Evolutionary conservation across 352 stramenopile genomes (phyloP), one percentile per base, ranked within the genome.

Genomic region (Ophiocytium majus): DNA sequence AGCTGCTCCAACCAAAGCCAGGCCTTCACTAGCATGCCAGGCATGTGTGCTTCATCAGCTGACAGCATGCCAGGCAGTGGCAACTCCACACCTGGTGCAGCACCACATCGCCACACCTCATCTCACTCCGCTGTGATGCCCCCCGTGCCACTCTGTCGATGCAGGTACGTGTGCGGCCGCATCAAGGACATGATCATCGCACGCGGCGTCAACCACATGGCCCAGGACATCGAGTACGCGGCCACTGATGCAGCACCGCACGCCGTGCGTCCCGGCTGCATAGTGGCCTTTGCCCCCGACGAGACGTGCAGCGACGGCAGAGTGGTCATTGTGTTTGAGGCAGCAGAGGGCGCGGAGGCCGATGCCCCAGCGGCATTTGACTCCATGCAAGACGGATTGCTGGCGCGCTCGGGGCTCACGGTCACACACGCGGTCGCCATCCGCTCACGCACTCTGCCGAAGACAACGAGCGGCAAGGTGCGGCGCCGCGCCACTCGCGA

Each of bases 121-220:
- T n/a, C n/a, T n/a, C n/a, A n/a, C n/a, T n/a, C n/a, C n/a, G n/a
- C n/a, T n/a, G n/a, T n/a, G n/a, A n/a, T n/a, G n/a, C n/a, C n/a
- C n/a, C n/a, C n/a, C n/a, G n/a, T n/a, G n/a, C n/a, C n/a, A n/a
- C n/a, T n/a, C n/a, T n/a, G n/a, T n/a, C n/a, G n/a, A n/a, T n/a
- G n/a, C n/a, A 80, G 63, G 10, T 99, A 99, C 91, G 97, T 99
- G 76, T 99, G 96, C 90, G 97, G 97, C 9, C 93, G 97, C 57
- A 93, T 98, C 76, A 99, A 99, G 91, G 98, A 99, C 89, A 89
- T 99, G 32, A 97, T 99, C 81, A 99, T 99, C 90, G 94, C 99
- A 63, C 93, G 95, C 28, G 98, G 98, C 9, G 91, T 95, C 0
- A 99, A 99, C 90, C 95, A 99, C n/a, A n/a, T n/a, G n/a, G n/a